Base-by-base conservation (phyloP, 2,329 filamentous ascomycete genomes). In the Microdochium nivale region DNA sequence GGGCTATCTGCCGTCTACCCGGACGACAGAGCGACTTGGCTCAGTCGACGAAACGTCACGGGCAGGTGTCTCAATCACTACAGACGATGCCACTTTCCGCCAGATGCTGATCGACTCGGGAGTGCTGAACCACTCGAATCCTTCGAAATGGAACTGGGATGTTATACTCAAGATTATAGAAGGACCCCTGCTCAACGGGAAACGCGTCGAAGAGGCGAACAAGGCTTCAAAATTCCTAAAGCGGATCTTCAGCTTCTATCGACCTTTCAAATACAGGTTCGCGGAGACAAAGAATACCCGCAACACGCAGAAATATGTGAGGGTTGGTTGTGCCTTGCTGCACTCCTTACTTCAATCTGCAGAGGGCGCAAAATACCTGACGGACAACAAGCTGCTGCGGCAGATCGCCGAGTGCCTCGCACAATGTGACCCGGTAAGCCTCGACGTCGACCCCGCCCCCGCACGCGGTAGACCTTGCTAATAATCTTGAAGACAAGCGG, bases 191-290 rank as follows among this genome's bases (percentile, higher is more conserved):
- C 86, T 90, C 24, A 95, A 90, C 58, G 86, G 91, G 1, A 96
- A 96, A 67, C 81, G 94, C 11, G 77, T 99, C 3, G 92, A 96
- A 59, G 94, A 99, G 68, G 92, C 92, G 0, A 88, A 95, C 64
- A 92, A 90, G 65, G 90, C 87, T 1, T 95, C 91, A 2, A 97
- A 97, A 65, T 99, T 97, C 62, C 86, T 97, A 60, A 96, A 97
- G 71, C 80, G 95, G 10, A 78, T 99, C 53, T 84, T 96, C 66
- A 94, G 90, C 54, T 99, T 99, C 65, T 95, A 96, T 65, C 81
- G 94, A 11, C 94, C 94, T 1, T 99, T 99, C 73, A 99, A 99
- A 65, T 95, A 90, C 65, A 86, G 90, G 56, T 99, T 97, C 61
- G 89, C 91, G 0, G 88, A 95, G 59, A 80, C 94, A 43, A 86